Conservation (phyloP, 2,329 filamentous ascomycete species). For the Meredithiella fracta region DNA sequence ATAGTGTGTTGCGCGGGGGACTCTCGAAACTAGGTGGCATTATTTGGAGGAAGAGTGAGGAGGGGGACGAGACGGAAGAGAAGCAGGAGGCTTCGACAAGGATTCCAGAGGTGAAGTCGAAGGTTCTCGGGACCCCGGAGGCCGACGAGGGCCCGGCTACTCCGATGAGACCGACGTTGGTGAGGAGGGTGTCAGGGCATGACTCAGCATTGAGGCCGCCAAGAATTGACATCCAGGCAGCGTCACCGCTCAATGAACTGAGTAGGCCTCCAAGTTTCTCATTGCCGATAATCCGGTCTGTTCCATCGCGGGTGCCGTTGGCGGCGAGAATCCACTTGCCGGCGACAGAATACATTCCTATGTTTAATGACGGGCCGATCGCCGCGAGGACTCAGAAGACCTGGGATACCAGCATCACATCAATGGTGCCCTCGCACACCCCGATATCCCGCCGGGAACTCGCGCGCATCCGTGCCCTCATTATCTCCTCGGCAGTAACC, state of each 20-base stretch:
- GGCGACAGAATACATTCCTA: neutral
- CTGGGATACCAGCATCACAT: neutral
- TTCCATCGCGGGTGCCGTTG: slow-evolving; percentile 18
- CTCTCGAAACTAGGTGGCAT: slow-evolving; percentile 41
- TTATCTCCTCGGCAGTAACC: slow-evolving; percentile 77
- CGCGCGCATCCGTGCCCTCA: slow-evolving; percentile 57
- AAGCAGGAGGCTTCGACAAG: slow-evolving; percentile 19
- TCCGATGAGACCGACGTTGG: slow-evolving; percentile 19
- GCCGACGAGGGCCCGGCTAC: neutral
- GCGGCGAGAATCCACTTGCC: slow-evolving; percentile 7
- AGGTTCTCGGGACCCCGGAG: neutral
- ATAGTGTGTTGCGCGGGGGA: slow-evolving; percentile 48
- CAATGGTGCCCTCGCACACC: neutral
- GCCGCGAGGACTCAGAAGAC: slow-evolving; percentile 15
- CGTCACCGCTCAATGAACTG: slow-evolving; percentile 20
- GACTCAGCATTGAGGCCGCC: slow-evolving; percentile 34
- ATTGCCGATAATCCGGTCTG: slow-evolving; percentile 18
- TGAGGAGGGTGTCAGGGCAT: slow-evolving; percentile 27
- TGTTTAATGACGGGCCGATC: slow-evolving; percentile 14
- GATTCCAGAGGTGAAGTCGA: neutral
- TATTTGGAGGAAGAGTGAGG: slow-evolving; percentile 36
- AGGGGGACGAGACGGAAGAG: slow-evolving; percentile 30
- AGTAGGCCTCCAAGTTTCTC: slow-evolving; percentile 1
- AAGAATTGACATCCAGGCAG: slow-evolving; percentile 30
- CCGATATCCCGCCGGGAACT: slow-evolving; percentile 50